Conservation (phyloP, 2,329 filamentous ascomycete species). For the Hymenoscyphus occultus region DNA sequence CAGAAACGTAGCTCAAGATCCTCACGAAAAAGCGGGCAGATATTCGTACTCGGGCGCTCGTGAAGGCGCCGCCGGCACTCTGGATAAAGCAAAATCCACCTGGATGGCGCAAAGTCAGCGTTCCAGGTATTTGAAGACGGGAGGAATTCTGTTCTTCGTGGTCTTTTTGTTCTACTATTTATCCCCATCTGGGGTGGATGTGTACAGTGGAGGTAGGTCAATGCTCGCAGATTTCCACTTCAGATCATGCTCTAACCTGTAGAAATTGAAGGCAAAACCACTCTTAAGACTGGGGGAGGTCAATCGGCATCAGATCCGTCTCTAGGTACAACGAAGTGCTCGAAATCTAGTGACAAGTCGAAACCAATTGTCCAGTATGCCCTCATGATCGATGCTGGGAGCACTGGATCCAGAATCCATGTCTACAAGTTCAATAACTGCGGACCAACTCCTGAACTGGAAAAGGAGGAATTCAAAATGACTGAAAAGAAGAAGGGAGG, state of each 20-base stretch:
- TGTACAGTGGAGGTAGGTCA: constrained; percentile 28
- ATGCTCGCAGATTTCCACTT: neutral
- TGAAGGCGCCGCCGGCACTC: constrained; percentile 40
- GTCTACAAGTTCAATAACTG: constrained; percentile 99
- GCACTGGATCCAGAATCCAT: constrained; percentile 96
- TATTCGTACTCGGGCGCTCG: constrained; percentile 50
- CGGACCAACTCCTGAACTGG: constrained; percentile 88
- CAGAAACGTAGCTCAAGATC: constrained; percentile 57
- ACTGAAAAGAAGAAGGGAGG: constrained; percentile 81
- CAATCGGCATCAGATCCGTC: constrained; percentile 58
- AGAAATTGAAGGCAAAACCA: constrained; percentile 3
- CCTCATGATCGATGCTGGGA: constrained; percentile 97
- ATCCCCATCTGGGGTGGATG: constrained; percentile 51
- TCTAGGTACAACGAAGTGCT: constrained; percentile 71
- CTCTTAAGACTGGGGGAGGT: constrained; percentile 38
- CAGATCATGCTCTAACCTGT: constrained; percentile 6
- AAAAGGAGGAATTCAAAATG: constrained; percentile 90
- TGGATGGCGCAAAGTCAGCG: constrained; percentile 63
- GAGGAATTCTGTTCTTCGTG: constrained; percentile 57
- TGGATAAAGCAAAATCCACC: constrained; percentile 55
- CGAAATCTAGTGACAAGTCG: constrained; percentile 76
- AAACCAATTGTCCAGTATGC: constrained; percentile 97
- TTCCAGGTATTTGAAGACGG: constrained; percentile 63
- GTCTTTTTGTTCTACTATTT: constrained; percentile 63
- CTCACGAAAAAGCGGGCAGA: constrained; percentile 62